A percentile compares a stretch with the other conserved stretches of the same genome.
phyloP scores from a whole-genome alignment of 2,329 filamentous ascomycete species.

The Clathrospora elynae region DNA sequence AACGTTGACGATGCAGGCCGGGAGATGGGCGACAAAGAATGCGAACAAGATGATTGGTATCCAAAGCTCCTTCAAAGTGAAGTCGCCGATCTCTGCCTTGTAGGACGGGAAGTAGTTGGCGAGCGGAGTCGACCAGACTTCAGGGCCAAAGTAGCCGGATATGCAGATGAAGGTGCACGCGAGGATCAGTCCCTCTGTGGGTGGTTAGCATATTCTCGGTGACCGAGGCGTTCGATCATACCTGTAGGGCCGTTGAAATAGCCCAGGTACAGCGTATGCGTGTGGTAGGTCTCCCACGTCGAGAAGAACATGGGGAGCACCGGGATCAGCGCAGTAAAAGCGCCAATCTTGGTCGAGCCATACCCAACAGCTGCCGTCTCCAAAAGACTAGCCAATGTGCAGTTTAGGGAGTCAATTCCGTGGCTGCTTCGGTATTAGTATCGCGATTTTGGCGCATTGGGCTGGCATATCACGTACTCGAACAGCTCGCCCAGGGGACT shows the following conservation, averaged over 20 bases:
- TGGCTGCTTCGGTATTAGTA: slow-evolving; percentile 60
- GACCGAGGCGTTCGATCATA: slow-evolving; percentile 20
- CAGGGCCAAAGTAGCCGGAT: slow-evolving; percentile 85
- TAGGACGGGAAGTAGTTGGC: slow-evolving; percentile 56
- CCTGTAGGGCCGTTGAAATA: slow-evolving; percentile 93
- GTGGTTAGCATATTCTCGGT: slow-evolving; percentile 18
- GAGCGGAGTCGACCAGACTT: slow-evolving; percentile 81
- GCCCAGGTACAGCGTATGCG: slow-evolving; percentile 93
- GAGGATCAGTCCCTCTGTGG: slow-evolving; percentile 79
- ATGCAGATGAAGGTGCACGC: slow-evolving; percentile 84
- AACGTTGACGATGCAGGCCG: slow-evolving; percentile 89
- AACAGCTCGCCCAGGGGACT: slow-evolving; percentile 95
- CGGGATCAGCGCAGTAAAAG: slow-evolving; percentile 89
- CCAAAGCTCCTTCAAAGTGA: slow-evolving; percentile 88
- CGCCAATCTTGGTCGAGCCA: slow-evolving; percentile 79
- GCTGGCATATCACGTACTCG: slow-evolving; percentile 61
- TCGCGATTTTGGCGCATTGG: slow-evolving; percentile 28
- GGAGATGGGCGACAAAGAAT: slow-evolving; percentile 69
- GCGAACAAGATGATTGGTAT: slow-evolving; percentile 61
- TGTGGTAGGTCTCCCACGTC: slow-evolving; percentile 99
- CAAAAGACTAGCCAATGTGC: slow-evolving; percentile 86
- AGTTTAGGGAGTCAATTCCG: slow-evolving; percentile 97
- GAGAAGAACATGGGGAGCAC: slow-evolving; percentile 99
- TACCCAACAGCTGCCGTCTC: slow-evolving; percentile 93
- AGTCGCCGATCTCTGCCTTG: slow-evolving; percentile 66